These are phyloP conservation scores for Colletotrichum salicis DNA, from an alignment of 2,329 filamentous ascomycete species.

Conservation along the genomic window DNA sequence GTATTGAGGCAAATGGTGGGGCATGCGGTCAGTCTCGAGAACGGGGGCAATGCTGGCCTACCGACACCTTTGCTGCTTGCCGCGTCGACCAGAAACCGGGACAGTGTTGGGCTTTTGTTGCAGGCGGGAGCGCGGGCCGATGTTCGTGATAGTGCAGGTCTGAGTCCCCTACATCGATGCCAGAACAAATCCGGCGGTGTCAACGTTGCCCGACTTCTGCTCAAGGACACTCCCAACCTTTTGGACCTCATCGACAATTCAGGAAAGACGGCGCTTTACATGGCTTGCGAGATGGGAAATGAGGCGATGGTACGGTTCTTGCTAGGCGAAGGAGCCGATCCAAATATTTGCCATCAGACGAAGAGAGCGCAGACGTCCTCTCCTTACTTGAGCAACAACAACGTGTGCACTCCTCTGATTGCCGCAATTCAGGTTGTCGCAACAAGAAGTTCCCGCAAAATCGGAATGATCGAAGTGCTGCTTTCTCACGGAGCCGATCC, in stretches of 20 bases:
- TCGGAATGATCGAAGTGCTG: conserved; percentile 39
- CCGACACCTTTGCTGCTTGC: conserved; percentile 45
- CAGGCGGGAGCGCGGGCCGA: conserved; percentile 39
- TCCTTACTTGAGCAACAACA: neutral
- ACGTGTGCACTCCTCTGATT: conserved; percentile 40
- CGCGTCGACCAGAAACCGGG: conserved; percentile 43
- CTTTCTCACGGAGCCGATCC: conserved; percentile 39
- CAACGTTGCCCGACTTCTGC: conserved; percentile 40
- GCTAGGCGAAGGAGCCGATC: conserved; percentile 37
- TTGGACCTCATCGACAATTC: conserved; percentile 39
- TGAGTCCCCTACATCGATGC: conserved; percentile 42
- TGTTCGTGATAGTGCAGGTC: conserved; percentile 40
- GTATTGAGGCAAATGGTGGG: conserved; percentile 42
- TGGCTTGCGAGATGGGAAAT: conserved; percentile 45
- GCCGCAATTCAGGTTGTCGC: conserved; percentile 41
- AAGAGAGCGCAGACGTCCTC: neutral
- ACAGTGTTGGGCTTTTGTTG: conserved; percentile 42
- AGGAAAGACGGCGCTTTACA: conserved; percentile 44
- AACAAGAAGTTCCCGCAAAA: conserved; percentile 38
- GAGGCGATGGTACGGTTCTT: conserved; percentile 42
- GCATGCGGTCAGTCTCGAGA: conserved; percentile 38
- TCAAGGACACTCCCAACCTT: conserved; percentile 35
- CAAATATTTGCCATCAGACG: conserved; percentile 39
- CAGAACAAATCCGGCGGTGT: conserved; percentile 40
- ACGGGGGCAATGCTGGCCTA: conserved; percentile 34